These are phyloP conservation scores for Agaricus blazei DNA, from an alignment of 768 basidiomycete species.

Conservation along the genomic window DNA sequence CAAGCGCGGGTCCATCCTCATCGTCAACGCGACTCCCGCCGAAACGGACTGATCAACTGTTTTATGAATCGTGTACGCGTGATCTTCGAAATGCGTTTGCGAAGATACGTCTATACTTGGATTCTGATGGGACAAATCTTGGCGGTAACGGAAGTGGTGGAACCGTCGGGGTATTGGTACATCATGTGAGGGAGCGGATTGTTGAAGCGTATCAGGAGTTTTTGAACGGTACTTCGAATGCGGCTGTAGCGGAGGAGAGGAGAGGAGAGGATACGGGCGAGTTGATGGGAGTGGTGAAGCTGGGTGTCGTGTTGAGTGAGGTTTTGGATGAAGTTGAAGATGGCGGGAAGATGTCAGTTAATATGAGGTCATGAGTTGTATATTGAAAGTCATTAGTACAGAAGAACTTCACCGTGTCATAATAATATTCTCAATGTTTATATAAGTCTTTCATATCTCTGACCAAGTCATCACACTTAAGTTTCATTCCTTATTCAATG, in stretches of 20 bases:
- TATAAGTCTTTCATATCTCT: too few species aligned
- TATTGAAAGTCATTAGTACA: too few species aligned
- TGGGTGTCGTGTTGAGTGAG: constrained; percentile 34
- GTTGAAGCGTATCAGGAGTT: constrained; percentile 68
- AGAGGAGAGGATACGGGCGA: constrained; percentile 16
- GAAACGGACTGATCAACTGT: constrained; percentile 21
- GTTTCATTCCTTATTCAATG: too few species aligned
- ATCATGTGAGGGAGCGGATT: constrained; percentile 71
- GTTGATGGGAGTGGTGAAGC: constrained; percentile 22
- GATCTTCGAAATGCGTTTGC: constrained; percentile 51
- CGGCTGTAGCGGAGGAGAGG: constrained; percentile 39
- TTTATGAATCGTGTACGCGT: constrained; percentile 48
- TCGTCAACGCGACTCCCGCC: constrained; percentile 10
- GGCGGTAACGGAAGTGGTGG: constrained; percentile 42
- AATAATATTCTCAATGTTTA: too few species aligned
- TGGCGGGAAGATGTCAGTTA: not conserved
- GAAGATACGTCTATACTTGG: constrained; percentile 71
- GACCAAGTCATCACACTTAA: too few species aligned
- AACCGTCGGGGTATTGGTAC: constrained; percentile 73
- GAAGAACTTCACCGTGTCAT: not conserved
- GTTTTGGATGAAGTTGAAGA: constrained; percentile 25
- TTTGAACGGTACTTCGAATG: constrained; percentile 26
- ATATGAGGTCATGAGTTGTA: not conserved
- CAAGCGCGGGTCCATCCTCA: constrained; percentile 1
- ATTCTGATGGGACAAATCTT: constrained; percentile 16